phyloP scores from a whole-genome alignment of 1,284 basidiomycete species.

The Somion occarium region DNA sequence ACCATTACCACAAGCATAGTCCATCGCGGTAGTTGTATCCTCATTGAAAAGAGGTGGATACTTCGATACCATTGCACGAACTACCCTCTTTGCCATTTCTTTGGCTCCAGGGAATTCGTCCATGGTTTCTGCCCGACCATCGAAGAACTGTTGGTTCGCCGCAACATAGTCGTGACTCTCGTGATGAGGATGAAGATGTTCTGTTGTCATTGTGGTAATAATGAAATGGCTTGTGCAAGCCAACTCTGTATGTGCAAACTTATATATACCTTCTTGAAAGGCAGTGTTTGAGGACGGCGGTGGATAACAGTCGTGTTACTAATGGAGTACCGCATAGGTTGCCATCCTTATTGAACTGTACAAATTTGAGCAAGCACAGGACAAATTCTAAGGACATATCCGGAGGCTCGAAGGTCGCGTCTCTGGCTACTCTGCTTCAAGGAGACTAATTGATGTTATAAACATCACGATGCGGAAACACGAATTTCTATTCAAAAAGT shows the following conservation, averaged over 20 bases:
- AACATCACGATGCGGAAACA: too few species aligned
- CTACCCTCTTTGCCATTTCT: constrained; percentile 30
- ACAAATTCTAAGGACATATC: too few species aligned
- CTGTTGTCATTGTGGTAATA: not conserved
- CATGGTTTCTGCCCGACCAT: constrained; percentile 26
- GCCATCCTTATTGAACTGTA: too few species aligned
- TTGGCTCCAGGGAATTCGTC: constrained; percentile 23
- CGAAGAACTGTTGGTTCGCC: constrained; percentile 30
- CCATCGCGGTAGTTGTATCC: constrained; percentile 52
- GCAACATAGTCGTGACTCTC: constrained; percentile 19
- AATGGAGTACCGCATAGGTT: too few species aligned
- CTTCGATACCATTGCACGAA: constrained; percentile 35
- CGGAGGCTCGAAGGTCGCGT: too few species aligned
- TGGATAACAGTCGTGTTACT: not conserved
- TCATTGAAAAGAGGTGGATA: constrained; percentile 45
- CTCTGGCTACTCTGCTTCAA: too few species aligned
- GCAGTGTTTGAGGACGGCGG: too few species aligned
- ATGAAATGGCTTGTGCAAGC: not conserved
- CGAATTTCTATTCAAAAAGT: too few species aligned
- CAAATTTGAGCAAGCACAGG: not conserved
- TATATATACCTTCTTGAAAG: not conserved
- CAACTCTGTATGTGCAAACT: not conserved
- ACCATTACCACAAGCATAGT: constrained; percentile 72
- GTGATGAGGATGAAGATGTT: constrained; percentile 2
- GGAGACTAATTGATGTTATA: too few species aligned